These are phyloP conservation scores for Boletus subparvulus DNA, from an alignment of 768 basidiomycete species.

Conservation along the genomic window DNA sequence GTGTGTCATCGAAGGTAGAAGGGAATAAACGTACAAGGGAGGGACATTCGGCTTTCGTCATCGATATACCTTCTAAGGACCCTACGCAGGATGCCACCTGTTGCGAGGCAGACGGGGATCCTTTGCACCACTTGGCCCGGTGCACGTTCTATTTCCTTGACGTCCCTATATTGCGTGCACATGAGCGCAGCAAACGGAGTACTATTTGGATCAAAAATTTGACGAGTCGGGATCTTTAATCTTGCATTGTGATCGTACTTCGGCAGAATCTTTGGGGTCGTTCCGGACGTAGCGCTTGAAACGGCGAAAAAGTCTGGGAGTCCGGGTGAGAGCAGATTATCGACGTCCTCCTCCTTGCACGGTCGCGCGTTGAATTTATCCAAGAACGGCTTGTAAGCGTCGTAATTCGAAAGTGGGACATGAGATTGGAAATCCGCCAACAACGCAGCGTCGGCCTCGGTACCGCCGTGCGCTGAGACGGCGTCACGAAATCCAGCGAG, in stretches of 20 bases:
- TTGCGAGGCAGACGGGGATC: slow-evolving; percentile 1
- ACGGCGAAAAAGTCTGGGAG: slow-evolving; percentile 8
- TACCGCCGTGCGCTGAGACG: background rate
- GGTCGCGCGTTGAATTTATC: slow-evolving; percentile 11
- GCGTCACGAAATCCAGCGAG: slow-evolving; percentile 12
- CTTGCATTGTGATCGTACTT: slow-evolving; percentile 7
- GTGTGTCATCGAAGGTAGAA: background rate
- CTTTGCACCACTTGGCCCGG: background rate
- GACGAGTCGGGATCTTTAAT: background rate
- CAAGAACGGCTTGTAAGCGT: slow-evolving; percentile 13
- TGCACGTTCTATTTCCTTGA: slow-evolving; percentile 1
- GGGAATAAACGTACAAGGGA: background rate
- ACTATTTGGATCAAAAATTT: background rate
- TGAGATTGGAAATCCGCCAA: background rate
- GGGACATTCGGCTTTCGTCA: slow-evolving; percentile 2
- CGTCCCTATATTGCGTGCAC: background rate
- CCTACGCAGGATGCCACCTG: background rate
- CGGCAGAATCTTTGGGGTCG: slow-evolving; percentile 2
- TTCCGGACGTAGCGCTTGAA: slow-evolving; percentile 18
- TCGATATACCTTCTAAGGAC: slow-evolving; percentile 4
- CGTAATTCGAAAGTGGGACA: slow-evolving; percentile 10
- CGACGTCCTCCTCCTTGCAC: slow-evolving; percentile 19
- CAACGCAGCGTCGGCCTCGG: background rate
- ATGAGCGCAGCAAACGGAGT: background rate
- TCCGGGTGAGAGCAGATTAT: slow-evolving; percentile 17